Evolutionary conservation across 257 asterid genomes (phyloP).

Genomic region (Rhazya stricta): DNA sequence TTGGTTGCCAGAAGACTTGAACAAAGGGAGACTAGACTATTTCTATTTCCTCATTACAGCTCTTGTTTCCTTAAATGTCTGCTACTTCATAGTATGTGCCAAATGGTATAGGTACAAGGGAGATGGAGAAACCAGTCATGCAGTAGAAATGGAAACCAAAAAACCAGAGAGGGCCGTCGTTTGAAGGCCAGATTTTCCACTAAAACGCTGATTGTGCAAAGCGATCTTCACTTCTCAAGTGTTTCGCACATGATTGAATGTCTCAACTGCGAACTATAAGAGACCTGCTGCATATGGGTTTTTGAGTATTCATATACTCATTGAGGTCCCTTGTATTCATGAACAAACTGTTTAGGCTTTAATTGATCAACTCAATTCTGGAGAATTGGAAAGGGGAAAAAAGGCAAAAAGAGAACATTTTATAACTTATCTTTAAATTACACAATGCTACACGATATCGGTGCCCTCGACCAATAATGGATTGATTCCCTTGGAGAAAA

Average conservation of each 20-base stretch:
- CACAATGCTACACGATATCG: too few species aligned
- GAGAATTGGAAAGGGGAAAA: too few species aligned
- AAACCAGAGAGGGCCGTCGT: constrained; percentile 32
- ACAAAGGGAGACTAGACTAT: constrained; percentile 65
- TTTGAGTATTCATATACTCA: too few species aligned
- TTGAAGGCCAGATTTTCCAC: constrained; percentile 7
- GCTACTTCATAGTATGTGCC: constrained; percentile 52
- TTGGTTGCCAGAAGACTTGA: constrained; percentile 81
- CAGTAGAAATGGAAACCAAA: constrained; percentile 39
- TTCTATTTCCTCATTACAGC: constrained; percentile 53
- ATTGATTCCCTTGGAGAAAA: too few species aligned
- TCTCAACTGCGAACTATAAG: neutral
- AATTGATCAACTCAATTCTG: too few species aligned
- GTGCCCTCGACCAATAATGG: too few species aligned
- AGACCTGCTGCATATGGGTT: neutral
- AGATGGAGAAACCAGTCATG: constrained; percentile 19
- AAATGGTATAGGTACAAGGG: constrained; percentile 72
- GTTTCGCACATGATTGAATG: too few species aligned
- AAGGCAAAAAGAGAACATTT: too few species aligned
- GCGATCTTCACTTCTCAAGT: neutral
- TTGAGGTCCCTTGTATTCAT: too few species aligned
- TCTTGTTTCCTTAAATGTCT: constrained; percentile 39
- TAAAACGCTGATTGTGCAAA: neutral
- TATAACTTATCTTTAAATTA: too few species aligned
- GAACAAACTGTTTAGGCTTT: too few species aligned